A percentile compares a stretch with the other conserved stretches of the same genome.
These are phyloP conservation scores for Fraxinus dipetala DNA, from an alignment of 305 asterid genomes.

Conservation along the genomic window DNA sequence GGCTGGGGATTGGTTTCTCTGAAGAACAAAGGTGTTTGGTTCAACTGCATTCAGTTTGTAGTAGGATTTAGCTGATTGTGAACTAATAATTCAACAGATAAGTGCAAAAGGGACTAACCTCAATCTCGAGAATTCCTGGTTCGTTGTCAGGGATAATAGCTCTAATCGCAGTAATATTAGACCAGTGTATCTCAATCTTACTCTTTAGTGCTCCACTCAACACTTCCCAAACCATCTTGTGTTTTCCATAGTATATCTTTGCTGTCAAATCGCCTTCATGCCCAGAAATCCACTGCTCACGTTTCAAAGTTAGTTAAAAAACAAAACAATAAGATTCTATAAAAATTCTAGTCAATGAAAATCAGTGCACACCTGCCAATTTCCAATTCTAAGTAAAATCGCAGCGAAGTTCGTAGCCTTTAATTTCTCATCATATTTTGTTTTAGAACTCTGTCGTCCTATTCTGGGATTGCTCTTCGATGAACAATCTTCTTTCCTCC, in stretches of 20 bases:
- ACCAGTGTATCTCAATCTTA: conserved; percentile 65
- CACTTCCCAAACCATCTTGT: conserved; percentile 65
- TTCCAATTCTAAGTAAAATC: conserved; percentile 36
- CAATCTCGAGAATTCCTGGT: conserved; percentile 43
- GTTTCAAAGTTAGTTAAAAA: neutral
- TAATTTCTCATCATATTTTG: conserved; percentile 22
- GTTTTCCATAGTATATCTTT: conserved; percentile 47
- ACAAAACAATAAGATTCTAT: neutral
- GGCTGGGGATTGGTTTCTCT: conserved; percentile 29
- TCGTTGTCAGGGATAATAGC: conserved; percentile 25
- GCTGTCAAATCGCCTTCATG: conserved; percentile 52
- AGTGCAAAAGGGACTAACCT: conserved; percentile 26
- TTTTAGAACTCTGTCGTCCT: neutral
- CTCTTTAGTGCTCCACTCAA: conserved; percentile 52
- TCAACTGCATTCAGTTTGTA: conserved; percentile 20
- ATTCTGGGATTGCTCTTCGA: neutral
- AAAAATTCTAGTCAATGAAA: neutral
- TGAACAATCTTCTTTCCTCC: neutral
- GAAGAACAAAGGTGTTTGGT: conserved; percentile 23
- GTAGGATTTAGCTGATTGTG: neutral
- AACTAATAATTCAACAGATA: neutral
- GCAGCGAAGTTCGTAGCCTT: conserved; percentile 62
- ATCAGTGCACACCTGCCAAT: conserved; percentile 48
- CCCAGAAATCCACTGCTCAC: conserved; percentile 30
- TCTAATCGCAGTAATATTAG: conserved; percentile 46